Evolutionary conservation across 768 basidiomycete species (phyloP), one percentile per base, ranked within the genome.

Genomic region (Crepidotus variabilis): DNA sequence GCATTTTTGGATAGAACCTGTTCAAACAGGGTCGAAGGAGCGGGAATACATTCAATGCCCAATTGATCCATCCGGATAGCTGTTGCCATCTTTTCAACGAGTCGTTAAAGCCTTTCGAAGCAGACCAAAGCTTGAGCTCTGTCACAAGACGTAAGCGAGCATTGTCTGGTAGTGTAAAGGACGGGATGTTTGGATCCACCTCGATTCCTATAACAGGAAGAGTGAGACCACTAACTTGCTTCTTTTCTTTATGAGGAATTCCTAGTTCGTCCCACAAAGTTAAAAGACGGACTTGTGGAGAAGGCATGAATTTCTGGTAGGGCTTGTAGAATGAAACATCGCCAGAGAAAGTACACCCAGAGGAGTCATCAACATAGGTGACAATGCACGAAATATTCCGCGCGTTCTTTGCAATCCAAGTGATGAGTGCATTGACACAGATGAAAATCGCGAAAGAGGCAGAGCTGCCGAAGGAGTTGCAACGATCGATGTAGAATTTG

Each of bases 141-240:
- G 8, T 28, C 28, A 4, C 28, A 3, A 4, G 4, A 28, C 3
- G 28, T 28, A 28, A 8, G 3, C 28, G 28, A 28, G 28, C 28
- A 3, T 28, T 8, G 28, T 3, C 8, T 28, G 28, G 28, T 28
- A 28, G 8, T 28, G 28, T 28, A 8, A 28, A 28, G 28, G 28
- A 28, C 8, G 8, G 8, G 4, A 4, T 8, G 28, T 28, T 28
- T 8, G 8, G 4, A 8, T 78, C 69, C 2, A 78, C 69, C 0
- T 60, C 20, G 54, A 78, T 72, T 1, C 78, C 73, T 50, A 78
- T 75, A 54, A 78, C 71, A 9, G 57, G 61, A 5, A 79, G 61
- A 0, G 39, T 21, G 0, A 21, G 5, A 0, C 73, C 75, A 24
- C 21, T 69, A 0, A 72, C n/a, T 53, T 81, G 79, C 58, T 80